A percentile compares a stretch with the other conserved stretches of the same genome.
phyloP scores from a whole-genome alignment of 306 rosid species.

The Dryas drummondii region DNA sequence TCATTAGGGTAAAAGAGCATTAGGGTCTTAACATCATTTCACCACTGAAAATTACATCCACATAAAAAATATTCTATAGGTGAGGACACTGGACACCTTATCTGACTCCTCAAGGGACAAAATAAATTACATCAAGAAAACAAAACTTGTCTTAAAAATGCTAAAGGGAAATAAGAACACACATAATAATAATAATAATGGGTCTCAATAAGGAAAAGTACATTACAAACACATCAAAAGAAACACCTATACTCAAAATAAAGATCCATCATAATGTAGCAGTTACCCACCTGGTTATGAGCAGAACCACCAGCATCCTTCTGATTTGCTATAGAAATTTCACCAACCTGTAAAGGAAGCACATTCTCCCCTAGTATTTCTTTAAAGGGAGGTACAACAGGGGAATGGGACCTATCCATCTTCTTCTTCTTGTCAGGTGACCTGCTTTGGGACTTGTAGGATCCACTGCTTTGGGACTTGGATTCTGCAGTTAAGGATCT shows the following conservation, averaged over 20 bases:
- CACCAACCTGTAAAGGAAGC: constrained; percentile 35
- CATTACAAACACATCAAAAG: background rate
- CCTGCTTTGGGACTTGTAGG: constrained; percentile 29
- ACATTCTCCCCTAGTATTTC: constrained; percentile 29
- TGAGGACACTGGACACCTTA: no score
- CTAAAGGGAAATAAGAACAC: no score
- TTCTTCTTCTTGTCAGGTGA: constrained; percentile 33
- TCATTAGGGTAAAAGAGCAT: no score
- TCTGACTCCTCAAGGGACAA: no score
- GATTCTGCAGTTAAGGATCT: constrained; percentile 41
- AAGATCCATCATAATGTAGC: constrained; percentile 9
- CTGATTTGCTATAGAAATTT: constrained; percentile 29
- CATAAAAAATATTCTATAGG: no score
- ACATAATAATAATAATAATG: no score
- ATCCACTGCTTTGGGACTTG: constrained; percentile 27
- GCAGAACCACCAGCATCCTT: constrained; percentile 30
- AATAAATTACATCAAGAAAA: no score
- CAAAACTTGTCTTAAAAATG: no score
- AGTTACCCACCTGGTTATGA: constrained; percentile 31
- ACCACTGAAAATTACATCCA: no score
- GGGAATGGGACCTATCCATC: constrained; percentile 25
- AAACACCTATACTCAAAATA: background rate
- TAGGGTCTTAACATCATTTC: no score
- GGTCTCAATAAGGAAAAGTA: no score
- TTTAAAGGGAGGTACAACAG: constrained; percentile 19